A percentile compares a stretch with the other conserved stretches of the same genome.
Evolutionary conservation across 345 rosid genomes (phyloP).

Genomic region (Ailanthus altissimus): DNA sequence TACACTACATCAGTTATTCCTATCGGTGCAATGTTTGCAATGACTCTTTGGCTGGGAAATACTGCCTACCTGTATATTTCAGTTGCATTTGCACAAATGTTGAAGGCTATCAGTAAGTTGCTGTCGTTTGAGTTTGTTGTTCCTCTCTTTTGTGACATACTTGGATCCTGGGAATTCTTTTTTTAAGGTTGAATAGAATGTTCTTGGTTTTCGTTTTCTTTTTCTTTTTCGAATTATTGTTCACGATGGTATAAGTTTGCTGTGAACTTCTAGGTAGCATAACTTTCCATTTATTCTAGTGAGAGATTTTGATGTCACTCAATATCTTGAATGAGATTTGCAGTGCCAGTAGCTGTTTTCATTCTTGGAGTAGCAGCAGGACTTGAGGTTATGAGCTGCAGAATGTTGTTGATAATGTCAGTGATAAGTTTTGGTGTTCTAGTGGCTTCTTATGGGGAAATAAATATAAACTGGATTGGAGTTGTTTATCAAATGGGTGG

Average conservation of each 20-base stretch:
- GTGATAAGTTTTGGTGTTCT: slow-evolving; percentile 93
- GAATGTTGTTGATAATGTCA: slow-evolving; percentile 94
- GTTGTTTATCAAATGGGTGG: slow-evolving; percentile 99
- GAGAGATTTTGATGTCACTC: slow-evolving; percentile 10
- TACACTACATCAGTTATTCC: slow-evolving; percentile 84
- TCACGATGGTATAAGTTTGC: not conserved
- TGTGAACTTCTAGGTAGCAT: not conserved
- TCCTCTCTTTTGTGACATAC: not conserved
- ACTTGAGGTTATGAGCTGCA: slow-evolving; percentile 91
- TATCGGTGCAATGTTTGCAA: slow-evolving; percentile 94
- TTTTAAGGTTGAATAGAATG: not conserved
- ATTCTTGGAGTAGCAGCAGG: slow-evolving; percentile 93
- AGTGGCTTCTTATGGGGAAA: slow-evolving; percentile 93
- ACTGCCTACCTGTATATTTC: slow-evolving; percentile 96
- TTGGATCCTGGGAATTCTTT: not conserved
- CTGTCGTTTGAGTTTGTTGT: not conserved
- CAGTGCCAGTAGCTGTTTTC: slow-evolving; percentile 99
- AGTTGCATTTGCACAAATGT: slow-evolving; percentile 95
- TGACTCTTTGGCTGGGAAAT: slow-evolving; percentile 99
- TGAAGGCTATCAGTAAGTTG: slow-evolving; percentile 91
- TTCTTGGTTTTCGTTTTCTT: not conserved
- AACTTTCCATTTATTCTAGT: not conserved
- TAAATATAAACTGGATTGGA: slow-evolving; percentile 91
- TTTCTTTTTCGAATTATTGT: not conserved
- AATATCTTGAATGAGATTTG: slow-evolving; percentile 41